These are phyloP conservation scores for Debaryomyces singareniensis DNA, from an alignment of 1,139 yeast genomes.

Conservation along the genomic window DNA sequence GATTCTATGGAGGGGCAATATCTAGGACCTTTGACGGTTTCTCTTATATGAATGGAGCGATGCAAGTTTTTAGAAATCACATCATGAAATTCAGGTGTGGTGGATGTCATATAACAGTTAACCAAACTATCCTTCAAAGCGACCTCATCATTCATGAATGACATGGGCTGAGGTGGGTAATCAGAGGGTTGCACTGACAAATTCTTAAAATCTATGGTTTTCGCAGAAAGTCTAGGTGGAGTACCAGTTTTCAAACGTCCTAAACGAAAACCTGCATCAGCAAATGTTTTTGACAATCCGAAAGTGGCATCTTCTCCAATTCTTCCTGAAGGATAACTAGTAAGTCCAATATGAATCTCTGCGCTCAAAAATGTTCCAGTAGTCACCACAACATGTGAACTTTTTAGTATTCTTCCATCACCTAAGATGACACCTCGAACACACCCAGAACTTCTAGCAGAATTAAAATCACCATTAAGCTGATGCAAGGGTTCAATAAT, in stretches of 20 bases:
- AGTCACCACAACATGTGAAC: slow-evolving; percentile 75
- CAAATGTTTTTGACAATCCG: slow-evolving; percentile 77
- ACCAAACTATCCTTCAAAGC: slow-evolving; percentile 53
- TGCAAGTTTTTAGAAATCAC: slow-evolving; percentile 65
- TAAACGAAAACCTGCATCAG: slow-evolving; percentile 69
- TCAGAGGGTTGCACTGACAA: slow-evolving; percentile 74
- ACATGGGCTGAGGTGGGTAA: slow-evolving; percentile 80
- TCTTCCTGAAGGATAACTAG: slow-evolving; percentile 81
- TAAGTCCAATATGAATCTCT: slow-evolving; percentile 87
- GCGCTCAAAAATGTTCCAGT: slow-evolving; percentile 96
- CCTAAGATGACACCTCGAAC: slow-evolving; percentile 69
- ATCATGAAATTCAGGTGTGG: slow-evolving; percentile 71
- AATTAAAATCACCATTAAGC: slow-evolving; percentile 13
- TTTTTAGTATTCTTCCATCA: slow-evolving; percentile 54
- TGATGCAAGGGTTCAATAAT: slow-evolving; percentile 45
- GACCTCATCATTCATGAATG: slow-evolving; percentile 68
- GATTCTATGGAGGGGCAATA: slow-evolving; percentile 97
- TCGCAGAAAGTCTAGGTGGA: slow-evolving; percentile 78
- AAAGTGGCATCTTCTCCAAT: slow-evolving; percentile 90
- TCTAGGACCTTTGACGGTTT: slow-evolving; percentile 93
- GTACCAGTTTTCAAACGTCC: slow-evolving; percentile 97
- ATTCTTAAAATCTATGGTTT: slow-evolving; percentile 59
- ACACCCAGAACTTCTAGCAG: slow-evolving; percentile 33
- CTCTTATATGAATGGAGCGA: slow-evolving; percentile 83
- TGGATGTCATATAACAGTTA: slow-evolving; percentile 69